Evolutionary conservation across 2,329 filamentous ascomycete genomes (phyloP).

Genomic region (Aspergillus nomiae): DNA sequence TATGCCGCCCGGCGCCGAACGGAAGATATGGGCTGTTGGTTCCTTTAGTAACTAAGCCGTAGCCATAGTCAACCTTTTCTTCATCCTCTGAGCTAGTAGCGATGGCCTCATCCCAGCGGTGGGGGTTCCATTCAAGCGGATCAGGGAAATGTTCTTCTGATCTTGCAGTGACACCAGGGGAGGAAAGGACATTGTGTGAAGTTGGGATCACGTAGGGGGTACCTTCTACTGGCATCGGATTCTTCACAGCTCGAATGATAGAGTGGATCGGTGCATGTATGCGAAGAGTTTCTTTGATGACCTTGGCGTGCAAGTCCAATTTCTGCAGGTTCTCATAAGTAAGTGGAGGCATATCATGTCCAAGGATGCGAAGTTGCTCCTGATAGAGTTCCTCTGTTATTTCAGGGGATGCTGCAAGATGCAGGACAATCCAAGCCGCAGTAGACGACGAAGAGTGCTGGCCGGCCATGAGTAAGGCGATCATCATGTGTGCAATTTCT

Average conservation of each 20-base stretch:
- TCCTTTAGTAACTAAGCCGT: slow-evolving; percentile 89
- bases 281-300: slow-evolving; percentile 89
- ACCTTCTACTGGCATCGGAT: slow-evolving; percentile 78
- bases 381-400: slow-evolving; percentile 79
- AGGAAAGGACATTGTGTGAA: slow-evolving; percentile 77
- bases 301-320: slow-evolving; percentile 78
- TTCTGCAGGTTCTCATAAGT: slow-evolving; percentile 76
- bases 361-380: slow-evolving; percentile 76
- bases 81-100: slow-evolving; percentile 55
- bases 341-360: slow-evolving; percentile 72
- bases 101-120: slow-evolving; percentile 75
- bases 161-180: slow-evolving; percentile 77
- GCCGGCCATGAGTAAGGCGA: slow-evolving; percentile 87
- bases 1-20: slow-evolving; percentile 88
- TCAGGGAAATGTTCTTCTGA: slow-evolving; percentile 78
- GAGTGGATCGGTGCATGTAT: slow-evolving; percentile 93
- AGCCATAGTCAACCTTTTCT: slow-evolving; percentile 89
- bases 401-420: slow-evolving; percentile 75
- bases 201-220: slow-evolving; percentile 82
- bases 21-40: slow-evolving; percentile 87
- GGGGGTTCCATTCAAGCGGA: slow-evolving; percentile 81
- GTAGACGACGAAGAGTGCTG: slow-evolving; percentile 88
- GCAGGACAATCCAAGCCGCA: slow-evolving; percentile 80
- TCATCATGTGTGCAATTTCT: slow-evolving; percentile 92
- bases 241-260: slow-evolving; percentile 89